phyloP scores from a whole-genome alignment of 306 rosid genomes.

The Trifolium subterraneum region DNA sequence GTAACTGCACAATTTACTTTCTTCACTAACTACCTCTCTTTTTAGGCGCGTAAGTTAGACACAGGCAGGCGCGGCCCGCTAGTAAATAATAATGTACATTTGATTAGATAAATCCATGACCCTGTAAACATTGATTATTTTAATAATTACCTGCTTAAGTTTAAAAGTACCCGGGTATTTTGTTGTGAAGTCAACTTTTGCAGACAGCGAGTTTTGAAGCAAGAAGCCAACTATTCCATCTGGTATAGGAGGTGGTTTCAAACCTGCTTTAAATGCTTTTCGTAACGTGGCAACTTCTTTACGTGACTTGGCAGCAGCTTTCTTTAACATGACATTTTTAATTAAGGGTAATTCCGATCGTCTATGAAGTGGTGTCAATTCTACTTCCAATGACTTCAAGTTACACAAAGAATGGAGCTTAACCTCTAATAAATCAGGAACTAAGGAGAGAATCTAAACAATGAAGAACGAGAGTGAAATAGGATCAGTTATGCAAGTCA shows the following conservation, averaged over 20 bases:
- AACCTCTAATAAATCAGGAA: neutral
- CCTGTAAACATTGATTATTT: too few species aligned
- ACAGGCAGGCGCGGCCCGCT: too few species aligned
- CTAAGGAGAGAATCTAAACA: neutral
- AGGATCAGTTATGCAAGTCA: neutral
- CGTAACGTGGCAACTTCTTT: neutral
- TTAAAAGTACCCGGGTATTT: neutral
- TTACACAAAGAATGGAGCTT: neutral
- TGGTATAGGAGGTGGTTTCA: neutral
- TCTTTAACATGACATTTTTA: neutral
- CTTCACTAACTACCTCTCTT: too few species aligned
- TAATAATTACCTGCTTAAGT: too few species aligned
- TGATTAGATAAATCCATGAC: neutral
- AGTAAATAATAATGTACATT: neutral
- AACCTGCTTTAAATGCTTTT: neutral
- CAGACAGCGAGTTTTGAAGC: neutral
- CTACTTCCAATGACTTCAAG: neutral
- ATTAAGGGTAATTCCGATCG: neutral
- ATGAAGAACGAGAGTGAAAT: neutral
- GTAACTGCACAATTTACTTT: too few species aligned
- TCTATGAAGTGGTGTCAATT: neutral
- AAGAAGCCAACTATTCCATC: constrained; percentile 12
- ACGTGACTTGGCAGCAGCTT: neutral
- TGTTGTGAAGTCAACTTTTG: neutral
- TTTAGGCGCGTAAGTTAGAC: too few species aligned